phyloP scores from a whole-genome alignment of 1,284 basidiomycete genomes.

The Chiua sp. region DNA sequence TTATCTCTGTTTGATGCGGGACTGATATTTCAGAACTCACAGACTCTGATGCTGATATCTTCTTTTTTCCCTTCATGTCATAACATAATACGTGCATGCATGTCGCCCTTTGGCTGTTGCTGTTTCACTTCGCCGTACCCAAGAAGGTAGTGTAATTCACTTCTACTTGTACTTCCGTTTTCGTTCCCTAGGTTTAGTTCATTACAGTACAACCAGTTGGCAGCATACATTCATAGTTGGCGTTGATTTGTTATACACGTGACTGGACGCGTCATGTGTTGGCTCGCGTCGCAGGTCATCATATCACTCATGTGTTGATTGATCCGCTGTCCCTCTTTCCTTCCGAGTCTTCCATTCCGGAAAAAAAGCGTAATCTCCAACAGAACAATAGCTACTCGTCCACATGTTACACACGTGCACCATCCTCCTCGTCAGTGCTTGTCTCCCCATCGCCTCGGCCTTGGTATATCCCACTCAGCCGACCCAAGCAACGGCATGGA shows the following conservation, averaged over 20 bases:
- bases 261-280: conserved; percentile 24
- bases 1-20: neutral
- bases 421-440: conserved; percentile 2
- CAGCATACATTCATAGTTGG: neutral
- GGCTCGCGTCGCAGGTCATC: conserved; percentile 25
- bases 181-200: conserved; percentile 8
- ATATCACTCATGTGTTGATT: no score
- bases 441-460: conserved; percentile 23
- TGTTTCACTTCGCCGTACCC: conserved; percentile 7
- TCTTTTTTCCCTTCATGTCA: no score
- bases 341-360: no score
- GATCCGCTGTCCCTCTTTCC: no score
- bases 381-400: neutral
- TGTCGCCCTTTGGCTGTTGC: no score
- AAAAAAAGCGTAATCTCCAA: no score
- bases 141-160: conserved; percentile 25
- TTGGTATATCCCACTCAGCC: conserved; percentile 56
- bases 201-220: conserved; percentile 1
- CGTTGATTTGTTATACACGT: conserved; percentile 35
- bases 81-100: no score
- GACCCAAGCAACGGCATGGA: conserved; percentile 46
- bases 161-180: conserved; percentile 19
- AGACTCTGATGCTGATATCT: no score
- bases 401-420: conserved; percentile 12
- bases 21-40: conserved; percentile 3